Percentiles rank a stretch among this genome's conserved stretches.
Evolutionary conservation across 805 yeast genomes (phyloP).

Genomic region (Candida germanica): DNA sequence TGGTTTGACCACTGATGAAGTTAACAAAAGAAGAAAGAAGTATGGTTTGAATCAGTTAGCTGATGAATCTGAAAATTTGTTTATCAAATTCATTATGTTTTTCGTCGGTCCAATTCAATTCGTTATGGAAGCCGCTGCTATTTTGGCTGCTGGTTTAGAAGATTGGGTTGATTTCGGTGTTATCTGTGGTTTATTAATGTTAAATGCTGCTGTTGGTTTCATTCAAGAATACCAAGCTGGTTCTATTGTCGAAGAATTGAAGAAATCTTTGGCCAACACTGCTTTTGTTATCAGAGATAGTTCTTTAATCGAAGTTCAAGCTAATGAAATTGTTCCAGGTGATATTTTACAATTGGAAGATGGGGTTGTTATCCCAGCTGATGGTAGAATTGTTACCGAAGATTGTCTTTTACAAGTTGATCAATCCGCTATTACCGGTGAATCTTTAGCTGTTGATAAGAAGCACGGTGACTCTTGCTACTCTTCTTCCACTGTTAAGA

Average conservation of each 20-base stretch:
- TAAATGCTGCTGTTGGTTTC: conserved; percentile 94
- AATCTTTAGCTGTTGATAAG: conserved; percentile 93
- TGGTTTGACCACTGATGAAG: conserved; percentile 81
- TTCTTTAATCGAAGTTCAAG: conserved; percentile 66
- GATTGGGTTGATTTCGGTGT: conserved; percentile 99
- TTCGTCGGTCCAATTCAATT: conserved; percentile 95
- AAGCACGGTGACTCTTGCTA: conserved; percentile 80
- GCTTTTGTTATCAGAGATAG: conserved; percentile 87
- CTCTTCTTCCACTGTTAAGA: conserved; percentile 92
- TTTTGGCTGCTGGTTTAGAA: conserved; percentile 91
- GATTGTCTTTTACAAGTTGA: conserved; percentile 86
- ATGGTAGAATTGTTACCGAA: conserved; percentile 85
- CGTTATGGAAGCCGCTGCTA: conserved; percentile 97
- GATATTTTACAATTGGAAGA: conserved; percentile 90
- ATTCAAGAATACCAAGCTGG: conserved; percentile 98
- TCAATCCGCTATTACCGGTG: conserved; percentile 97
- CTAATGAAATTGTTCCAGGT: conserved; percentile 92
- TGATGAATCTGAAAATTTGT: conserved; percentile 78
- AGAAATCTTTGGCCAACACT: conserved; percentile 89
- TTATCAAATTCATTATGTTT: conserved; percentile 79
- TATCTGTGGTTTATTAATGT: conserved; percentile 78
- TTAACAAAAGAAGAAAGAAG: conserved; percentile 80
- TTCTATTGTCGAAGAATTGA: conserved; percentile 94
- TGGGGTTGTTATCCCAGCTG: conserved; percentile 90
- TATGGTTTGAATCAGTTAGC: conserved; percentile 88